phyloP scores from a whole-genome alignment of 192 early-diverging fungal genomes.

The Podila horticola region DNA sequence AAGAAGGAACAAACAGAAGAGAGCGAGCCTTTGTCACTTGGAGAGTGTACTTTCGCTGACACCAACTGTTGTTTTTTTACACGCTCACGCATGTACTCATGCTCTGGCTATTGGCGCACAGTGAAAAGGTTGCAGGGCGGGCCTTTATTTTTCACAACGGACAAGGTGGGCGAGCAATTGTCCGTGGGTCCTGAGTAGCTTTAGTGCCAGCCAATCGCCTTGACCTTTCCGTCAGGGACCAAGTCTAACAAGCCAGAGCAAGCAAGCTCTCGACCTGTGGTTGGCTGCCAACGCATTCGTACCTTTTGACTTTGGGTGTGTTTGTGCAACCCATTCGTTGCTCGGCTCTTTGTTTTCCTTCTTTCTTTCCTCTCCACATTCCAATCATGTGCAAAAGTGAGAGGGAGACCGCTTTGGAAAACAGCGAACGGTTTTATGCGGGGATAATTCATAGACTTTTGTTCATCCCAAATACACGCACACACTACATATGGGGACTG shows the following conservation, averaged over 20 bases:
- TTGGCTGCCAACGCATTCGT: slow-evolving; percentile 33
- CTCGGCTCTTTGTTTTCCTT: too few relatives aligned
- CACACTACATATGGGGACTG: too few relatives aligned
- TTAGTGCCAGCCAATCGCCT: background rate
- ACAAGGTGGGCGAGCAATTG: too few relatives aligned
- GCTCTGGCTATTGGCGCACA: background rate
- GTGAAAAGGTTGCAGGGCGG: background rate
- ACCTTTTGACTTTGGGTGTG: background rate
- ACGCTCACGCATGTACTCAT: too few relatives aligned
- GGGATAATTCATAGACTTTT: too few relatives aligned
- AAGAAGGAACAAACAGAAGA: background rate
- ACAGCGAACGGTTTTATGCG: too few relatives aligned
- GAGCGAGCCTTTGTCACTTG: background rate
- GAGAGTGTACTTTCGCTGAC: background rate
- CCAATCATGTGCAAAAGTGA: background rate
- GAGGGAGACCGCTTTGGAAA: too few relatives aligned
- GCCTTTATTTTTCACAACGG: background rate
- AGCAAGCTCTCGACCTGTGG: slow-evolving; percentile 12
- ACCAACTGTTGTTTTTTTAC: too few relatives aligned
- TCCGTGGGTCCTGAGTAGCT: too few relatives aligned
- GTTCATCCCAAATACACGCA: too few relatives aligned
- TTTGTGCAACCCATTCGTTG: background rate
- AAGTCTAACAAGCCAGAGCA: background rate
- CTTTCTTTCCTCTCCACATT: background rate
- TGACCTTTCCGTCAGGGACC: background rate